phyloP scores from a whole-genome alignment of 1,284 basidiomycete genomes.

The Ustilago curta region DNA sequence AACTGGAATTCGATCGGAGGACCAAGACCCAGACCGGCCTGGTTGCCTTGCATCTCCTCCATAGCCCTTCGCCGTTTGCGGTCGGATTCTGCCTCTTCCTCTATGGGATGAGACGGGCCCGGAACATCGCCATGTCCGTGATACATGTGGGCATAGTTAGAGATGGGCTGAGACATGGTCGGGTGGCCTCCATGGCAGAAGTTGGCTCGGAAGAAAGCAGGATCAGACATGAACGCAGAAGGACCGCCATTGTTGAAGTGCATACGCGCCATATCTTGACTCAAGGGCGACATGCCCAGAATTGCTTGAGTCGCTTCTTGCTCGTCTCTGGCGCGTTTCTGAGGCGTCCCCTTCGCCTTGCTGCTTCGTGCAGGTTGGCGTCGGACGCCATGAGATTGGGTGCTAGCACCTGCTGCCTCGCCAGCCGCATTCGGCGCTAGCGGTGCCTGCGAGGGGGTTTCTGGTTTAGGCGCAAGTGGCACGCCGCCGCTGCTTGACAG shows the following conservation, averaged over 20 bases:
- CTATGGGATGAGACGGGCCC: neutral
- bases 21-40: constrained; percentile 23
- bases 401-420: neutral
- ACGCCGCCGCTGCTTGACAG: constrained; percentile 1
- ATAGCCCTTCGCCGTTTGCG: constrained; percentile 35
- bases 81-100: constrained; percentile 19
- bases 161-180: constrained; percentile 9
- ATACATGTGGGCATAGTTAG: constrained; percentile 8
- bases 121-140: constrained; percentile 1
- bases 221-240: constrained; percentile 6
- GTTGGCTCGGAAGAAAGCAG: constrained; percentile 22
- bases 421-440: neutral
- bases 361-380: constrained; percentile 19
- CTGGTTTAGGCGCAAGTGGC: constrained; percentile 8
- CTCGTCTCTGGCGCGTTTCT: constrained; percentile 33
- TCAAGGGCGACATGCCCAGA: constrained; percentile 37
- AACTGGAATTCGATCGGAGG: constrained; percentile 30
- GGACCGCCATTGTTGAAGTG: constrained; percentile 22
- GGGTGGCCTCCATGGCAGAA: constrained; percentile 12
- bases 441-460: neutral
- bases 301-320: constrained; percentile 16
- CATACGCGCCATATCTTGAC: constrained; percentile 43
- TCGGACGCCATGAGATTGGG: constrained; percentile 10
- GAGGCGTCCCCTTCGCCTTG: constrained; percentile 25
- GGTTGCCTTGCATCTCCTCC: constrained; percentile 6